Conservation (phyloP, 2,329 filamentous ascomycete genomes). For the Claviceps monticola region DNA sequence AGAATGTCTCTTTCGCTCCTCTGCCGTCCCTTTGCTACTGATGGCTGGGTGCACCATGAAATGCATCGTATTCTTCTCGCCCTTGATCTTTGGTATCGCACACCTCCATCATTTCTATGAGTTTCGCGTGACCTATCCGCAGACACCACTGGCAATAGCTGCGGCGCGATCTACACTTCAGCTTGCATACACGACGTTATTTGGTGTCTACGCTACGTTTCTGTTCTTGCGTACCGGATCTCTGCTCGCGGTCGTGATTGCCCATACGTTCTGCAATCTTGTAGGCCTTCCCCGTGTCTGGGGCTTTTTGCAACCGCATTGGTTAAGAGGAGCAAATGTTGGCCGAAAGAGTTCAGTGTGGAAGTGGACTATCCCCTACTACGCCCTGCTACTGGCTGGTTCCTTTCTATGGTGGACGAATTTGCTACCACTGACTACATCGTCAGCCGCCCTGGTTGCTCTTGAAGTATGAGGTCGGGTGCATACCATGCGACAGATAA, state of each 20-base stretch:
- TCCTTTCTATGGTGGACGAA: slow-evolving; percentile 55
- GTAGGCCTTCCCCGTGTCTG: slow-evolving; percentile 80
- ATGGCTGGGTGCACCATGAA: slow-evolving; percentile 44
- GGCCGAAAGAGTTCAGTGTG: slow-evolving; percentile 12
- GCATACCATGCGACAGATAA: not conserved
- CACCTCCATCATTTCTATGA: slow-evolving; percentile 96
- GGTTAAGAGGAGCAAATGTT: slow-evolving; percentile 16
- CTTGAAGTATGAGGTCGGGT: slow-evolving; percentile 10
- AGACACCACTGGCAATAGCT: slow-evolving; percentile 47
- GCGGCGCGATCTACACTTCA: slow-evolving; percentile 66
- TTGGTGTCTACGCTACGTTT: slow-evolving; percentile 88
- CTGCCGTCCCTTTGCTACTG: slow-evolving; percentile 71
- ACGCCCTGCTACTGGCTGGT: slow-evolving; percentile 59
- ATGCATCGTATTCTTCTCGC: slow-evolving; percentile 64
- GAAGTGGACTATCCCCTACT: slow-evolving; percentile 67
- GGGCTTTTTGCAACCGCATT: slow-evolving; percentile 53
- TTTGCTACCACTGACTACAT: slow-evolving; percentile 58
- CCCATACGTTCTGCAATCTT: slow-evolving; percentile 85
- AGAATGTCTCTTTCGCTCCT: slow-evolving; percentile 83
- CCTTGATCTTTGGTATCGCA: slow-evolving; percentile 82
- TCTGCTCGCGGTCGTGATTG: slow-evolving; percentile 57
- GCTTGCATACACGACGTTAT: slow-evolving; percentile 80
- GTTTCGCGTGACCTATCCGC: slow-evolving; percentile 68
- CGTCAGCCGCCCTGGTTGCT: slow-evolving; percentile 16
- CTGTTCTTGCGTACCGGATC: slow-evolving; percentile 76